A percentile compares a stretch with the other conserved stretches of the same genome.
phyloP scores from a whole-genome alignment of 345 rosid species.

The Firmiana major region DNA sequence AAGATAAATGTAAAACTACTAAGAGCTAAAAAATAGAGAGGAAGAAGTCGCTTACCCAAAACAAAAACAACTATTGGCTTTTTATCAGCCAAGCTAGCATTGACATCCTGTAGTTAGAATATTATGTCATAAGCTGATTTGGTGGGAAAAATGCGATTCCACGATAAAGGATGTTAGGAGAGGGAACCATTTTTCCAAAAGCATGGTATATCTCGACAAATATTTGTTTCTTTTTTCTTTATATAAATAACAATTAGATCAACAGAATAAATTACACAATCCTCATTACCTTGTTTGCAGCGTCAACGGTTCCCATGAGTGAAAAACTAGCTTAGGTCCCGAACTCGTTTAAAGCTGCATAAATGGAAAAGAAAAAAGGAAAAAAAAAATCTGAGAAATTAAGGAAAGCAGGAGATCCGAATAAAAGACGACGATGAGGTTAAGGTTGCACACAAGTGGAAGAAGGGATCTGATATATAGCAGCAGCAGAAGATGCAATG shows the following conservation, averaged over 20 bases:
- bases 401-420: not conserved
- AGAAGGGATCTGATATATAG: not conserved
- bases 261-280: not conserved
- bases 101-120: constrained; percentile 41
- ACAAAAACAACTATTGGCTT: constrained; percentile 81
- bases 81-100: constrained; percentile 41
- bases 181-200: not conserved
- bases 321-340: not conserved
- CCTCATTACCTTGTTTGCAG: constrained; percentile 39
- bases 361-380: not conserved
- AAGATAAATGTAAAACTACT: not conserved
- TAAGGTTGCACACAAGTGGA: not conserved
- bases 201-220: not conserved
- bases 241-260: not conserved
- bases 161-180: not conserved
- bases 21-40: not conserved
- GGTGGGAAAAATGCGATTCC: not conserved
- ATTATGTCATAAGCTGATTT: not conserved
- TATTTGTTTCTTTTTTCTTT: too few relatives aligned
- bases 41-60: constrained; percentile 49
- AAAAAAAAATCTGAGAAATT: not conserved
- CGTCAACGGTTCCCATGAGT: constrained; percentile 54
- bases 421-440: not conserved
- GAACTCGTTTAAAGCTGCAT: constrained; percentile 8
- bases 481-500: not conserved